Conservation (phyloP, 2,329 filamentous ascomycete species). For the Botrytis deweyae region DNA sequence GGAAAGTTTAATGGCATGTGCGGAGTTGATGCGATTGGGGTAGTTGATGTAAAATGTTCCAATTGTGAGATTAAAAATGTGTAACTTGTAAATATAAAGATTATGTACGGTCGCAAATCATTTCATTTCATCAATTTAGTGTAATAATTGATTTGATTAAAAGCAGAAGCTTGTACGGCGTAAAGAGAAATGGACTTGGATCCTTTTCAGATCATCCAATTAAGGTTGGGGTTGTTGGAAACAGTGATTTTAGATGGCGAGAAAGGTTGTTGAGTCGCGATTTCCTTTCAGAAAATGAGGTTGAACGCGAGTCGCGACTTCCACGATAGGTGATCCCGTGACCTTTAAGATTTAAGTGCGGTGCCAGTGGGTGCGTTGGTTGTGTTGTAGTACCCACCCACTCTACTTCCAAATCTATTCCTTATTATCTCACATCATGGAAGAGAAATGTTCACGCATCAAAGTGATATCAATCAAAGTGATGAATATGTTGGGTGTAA, state of each 20-base stretch:
- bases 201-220: background rate
- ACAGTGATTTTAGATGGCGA: background rate
- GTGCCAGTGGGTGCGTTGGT: no score
- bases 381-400: background rate
- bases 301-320: constrained; percentile 6
- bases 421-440: background rate
- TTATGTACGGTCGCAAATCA: background rate
- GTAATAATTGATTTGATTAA: background rate
- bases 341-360: background rate
- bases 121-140: background rate
- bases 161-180: background rate
- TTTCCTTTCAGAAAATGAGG: background rate
- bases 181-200: background rate
- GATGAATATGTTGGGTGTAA: background rate
- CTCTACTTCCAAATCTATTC: background rate
- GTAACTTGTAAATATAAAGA: background rate
- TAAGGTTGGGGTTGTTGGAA: background rate
- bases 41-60: no score
- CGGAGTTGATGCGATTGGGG: background rate
- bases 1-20: constrained; percentile 12
- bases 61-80: background rate
- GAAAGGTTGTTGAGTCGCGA: background rate
- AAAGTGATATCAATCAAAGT: background rate
- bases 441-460: background rate
- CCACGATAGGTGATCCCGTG: constrained; percentile 12